Conservation (phyloP, 805 yeast species). For the Pichia sporocuriosa region DNA sequence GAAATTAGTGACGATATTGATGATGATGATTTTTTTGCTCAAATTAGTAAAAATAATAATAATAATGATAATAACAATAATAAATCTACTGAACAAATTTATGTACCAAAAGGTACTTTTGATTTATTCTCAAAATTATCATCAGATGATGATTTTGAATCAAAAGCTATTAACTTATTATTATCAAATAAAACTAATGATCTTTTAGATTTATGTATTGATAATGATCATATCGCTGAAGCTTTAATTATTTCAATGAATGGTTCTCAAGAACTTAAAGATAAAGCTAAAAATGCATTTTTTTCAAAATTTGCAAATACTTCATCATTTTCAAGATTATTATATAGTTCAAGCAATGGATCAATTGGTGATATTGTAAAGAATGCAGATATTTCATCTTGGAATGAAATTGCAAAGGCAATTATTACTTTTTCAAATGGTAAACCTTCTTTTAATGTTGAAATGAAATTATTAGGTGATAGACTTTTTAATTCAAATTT, state of each 20-base stretch:
- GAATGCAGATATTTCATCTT: conserved; percentile 66
- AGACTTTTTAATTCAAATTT: conserved; percentile 47
- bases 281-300: conserved; percentile 65
- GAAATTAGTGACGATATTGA: no score
- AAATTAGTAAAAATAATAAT: conserved; percentile 21
- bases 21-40: conserved; percentile 37
- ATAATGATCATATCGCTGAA: conserved; percentile 59
- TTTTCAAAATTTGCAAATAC: conserved; percentile 48
- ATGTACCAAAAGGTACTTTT: conserved; percentile 51
- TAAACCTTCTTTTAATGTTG: conserved; percentile 43
- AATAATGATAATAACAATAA: conserved; percentile 3
- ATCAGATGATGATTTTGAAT: conserved; percentile 30
- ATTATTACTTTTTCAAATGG: conserved; percentile 45
- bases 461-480: conserved; percentile 69
- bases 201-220: conserved; percentile 64
- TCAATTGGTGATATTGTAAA: conserved; percentile 62
- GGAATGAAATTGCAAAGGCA: conserved; percentile 78
- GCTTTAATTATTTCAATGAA: conserved; percentile 77
- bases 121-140: conserved; percentile 24
- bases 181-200: conserved; percentile 54
- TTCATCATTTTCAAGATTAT: conserved; percentile 61
- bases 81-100: conserved; percentile 15
- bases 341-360: conserved; percentile 55
- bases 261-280: conserved; percentile 54
- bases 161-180: conserved; percentile 45